Evolutionary conservation across 1,139 yeast genomes (phyloP).

Genomic region (Taphrina wiesneri): DNA sequence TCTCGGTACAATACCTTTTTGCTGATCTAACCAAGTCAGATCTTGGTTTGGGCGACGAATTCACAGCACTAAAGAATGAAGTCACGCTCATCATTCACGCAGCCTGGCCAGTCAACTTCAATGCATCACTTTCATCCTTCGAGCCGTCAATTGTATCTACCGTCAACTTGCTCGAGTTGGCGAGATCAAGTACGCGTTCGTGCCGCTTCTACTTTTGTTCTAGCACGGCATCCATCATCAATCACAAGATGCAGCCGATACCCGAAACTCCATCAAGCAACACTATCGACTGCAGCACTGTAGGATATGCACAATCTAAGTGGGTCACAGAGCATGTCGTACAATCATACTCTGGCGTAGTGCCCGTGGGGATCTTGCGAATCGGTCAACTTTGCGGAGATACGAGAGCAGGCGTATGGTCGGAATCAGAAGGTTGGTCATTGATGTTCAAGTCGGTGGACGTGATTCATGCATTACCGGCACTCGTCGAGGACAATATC

Average conservation of each 20-base stretch:
- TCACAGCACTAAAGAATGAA: slow-evolving; percentile 5
- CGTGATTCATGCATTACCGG: slow-evolving; percentile 36
- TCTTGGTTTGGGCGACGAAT: slow-evolving; percentile 33
- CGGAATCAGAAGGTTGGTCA: slow-evolving; percentile 38
- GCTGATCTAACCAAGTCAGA: slow-evolving; percentile 22
- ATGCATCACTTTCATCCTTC: slow-evolving; percentile 34
- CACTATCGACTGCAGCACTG: slow-evolving; percentile 32
- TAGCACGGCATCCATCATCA: slow-evolving; percentile 36
- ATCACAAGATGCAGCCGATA: slow-evolving; percentile 34
- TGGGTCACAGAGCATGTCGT: slow-evolving; percentile 37
- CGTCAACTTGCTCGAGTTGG: slow-evolving; percentile 34
- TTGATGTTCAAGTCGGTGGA: slow-evolving; percentile 37
- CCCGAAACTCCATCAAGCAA: slow-evolving; percentile 27
- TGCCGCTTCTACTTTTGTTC: slow-evolving; percentile 37
- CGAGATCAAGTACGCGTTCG: slow-evolving; percentile 8
- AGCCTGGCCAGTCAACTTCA: slow-evolving; percentile 39
- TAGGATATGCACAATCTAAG: slow-evolving; percentile 39
- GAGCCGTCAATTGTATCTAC: slow-evolving; percentile 25
- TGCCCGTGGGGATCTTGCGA: slow-evolving; percentile 34
- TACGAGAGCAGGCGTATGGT: slow-evolving; percentile 36
- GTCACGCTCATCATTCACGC: slow-evolving; percentile 36
- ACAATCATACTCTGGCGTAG: slow-evolving; percentile 1
- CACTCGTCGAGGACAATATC: slow-evolving; percentile 34
- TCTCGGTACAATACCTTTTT: slow-evolving; percentile 1
- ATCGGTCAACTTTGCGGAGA: slow-evolving; percentile 38